A percentile compares a stretch with the other conserved stretches of the same genome.
phyloP scores from a whole-genome alignment of 2,329 filamentous ascomycete genomes.

The Apiospora phragmitis region DNA sequence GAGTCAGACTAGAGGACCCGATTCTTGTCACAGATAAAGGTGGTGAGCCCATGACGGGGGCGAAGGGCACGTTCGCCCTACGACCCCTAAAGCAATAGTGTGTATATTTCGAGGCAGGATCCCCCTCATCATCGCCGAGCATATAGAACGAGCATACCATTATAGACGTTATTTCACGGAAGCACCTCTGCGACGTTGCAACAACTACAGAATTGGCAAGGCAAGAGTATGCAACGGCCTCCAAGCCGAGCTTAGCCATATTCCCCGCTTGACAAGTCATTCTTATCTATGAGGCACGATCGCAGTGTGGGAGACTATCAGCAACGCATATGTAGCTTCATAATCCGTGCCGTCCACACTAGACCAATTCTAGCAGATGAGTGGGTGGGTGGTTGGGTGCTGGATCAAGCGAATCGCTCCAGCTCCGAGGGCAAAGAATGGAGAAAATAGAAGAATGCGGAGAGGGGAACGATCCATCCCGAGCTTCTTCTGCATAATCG shows the following conservation, averaged over 20 bases:
- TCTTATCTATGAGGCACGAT: not conserved
- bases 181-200: not conserved
- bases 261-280: not conserved
- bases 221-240: not conserved
- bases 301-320: not conserved
- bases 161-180: not conserved
- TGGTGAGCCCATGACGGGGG: slow-evolving; percentile 28
- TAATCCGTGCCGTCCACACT: not conserved
- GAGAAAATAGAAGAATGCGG: not conserved
- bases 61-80: slow-evolving; percentile 29
- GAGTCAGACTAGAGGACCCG: slow-evolving; percentile 30
- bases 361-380: not conserved
- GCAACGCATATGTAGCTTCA: not conserved
- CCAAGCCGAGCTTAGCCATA: not conserved
- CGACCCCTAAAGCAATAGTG: slow-evolving; percentile 20
- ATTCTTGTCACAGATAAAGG: slow-evolving; percentile 29
- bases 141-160: not conserved
- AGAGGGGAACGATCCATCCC: not conserved
- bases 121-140: not conserved
- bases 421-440: not conserved
- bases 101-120: not conserved
- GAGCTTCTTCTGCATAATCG: not conserved
- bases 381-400: not conserved
- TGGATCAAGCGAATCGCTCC: not conserved
- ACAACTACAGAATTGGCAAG: not conserved